These are phyloP conservation scores for Trichoderma hamatum DNA, from an alignment of 2,329 filamentous ascomycete genomes.

Conservation along the genomic window DNA sequence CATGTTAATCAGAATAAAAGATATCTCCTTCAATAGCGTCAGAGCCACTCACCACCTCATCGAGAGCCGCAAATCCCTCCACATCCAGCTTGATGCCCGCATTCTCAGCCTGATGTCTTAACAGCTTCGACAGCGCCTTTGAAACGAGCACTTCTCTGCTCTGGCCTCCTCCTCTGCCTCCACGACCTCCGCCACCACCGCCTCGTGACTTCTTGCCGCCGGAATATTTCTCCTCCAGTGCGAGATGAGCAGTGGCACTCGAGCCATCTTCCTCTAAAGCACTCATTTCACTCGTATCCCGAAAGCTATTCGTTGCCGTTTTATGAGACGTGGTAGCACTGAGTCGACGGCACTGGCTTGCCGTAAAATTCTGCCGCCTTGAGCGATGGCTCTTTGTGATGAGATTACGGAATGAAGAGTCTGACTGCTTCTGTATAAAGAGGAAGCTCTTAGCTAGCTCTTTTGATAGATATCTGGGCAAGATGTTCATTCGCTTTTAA, in stretches of 20 bases:
- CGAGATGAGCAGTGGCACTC: slow-evolving; percentile 25
- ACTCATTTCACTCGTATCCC: background rate
- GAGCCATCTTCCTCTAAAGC: slow-evolving; percentile 19
- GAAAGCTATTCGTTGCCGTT: background rate
- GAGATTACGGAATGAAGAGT: background rate
- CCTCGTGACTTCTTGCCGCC: slow-evolving; percentile 34
- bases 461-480: background rate
- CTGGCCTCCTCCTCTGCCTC: slow-evolving; percentile 39
- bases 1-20: background rate
- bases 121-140: slow-evolving; percentile 56
- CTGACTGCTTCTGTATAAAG: background rate
- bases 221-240: slow-evolving; percentile 33
- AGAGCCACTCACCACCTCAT: slow-evolving; percentile 57
- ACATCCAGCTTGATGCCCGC: slow-evolving; percentile 60
- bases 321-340: background rate
- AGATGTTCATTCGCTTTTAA: background rate
- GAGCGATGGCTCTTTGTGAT: background rate
- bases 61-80: slow-evolving; percentile 62
- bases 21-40: background rate
- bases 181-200: slow-evolving; percentile 35
- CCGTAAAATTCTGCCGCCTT: background rate
- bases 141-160: slow-evolving; percentile 55
- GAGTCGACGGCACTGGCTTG: background rate
- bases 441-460: background rate
- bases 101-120: slow-evolving; percentile 60